Evolutionary conservation across 2,329 filamentous ascomycete genomes (phyloP), one percentile per base, ranked within the genome.

Genomic region (Cadophora gregata): DNA sequence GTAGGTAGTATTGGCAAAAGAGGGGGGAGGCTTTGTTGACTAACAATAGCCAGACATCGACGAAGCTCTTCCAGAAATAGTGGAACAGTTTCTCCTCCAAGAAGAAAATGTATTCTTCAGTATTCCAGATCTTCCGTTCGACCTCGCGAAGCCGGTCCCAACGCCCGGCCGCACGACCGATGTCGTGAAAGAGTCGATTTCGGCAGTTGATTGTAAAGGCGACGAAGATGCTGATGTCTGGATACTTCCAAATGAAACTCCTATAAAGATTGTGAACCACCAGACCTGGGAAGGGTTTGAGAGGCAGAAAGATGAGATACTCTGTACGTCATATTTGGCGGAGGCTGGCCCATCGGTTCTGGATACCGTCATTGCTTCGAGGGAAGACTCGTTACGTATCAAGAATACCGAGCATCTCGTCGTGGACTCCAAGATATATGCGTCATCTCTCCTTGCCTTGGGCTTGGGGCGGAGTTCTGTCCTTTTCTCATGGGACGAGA

Each of bases 261-360:
- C 72, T 1, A 62, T 71, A n/a, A 75, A 76, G 4, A 60, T 68
- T 5, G 78, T 71, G 56, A 70, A 80, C 47, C 87, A 88, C 73
- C 85, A 84, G 67, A 90, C 89, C 0, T 96, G 92, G 92, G 88
- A 93, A 70, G 80, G 78, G 1, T 94, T 94, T 72, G 79, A 83
- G 1, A 75, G 78, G 12, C 72, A 78, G 0, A 75, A 80, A n/a
- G 74, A 80, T 5, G 75, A 80, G 4, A 78, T 80, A 10, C 70
- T 76, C 1, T 72, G 68, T 48, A 83, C 86, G 1, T 77, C 84
- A 1, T 89, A 91, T 69, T 79, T 93, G 14, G 89, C 88, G 2
- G 92, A 96, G 78, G 87, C 88, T 31, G 90, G 90, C 0, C 81
- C 89, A 1, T 77, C 77, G 10, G 83, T 85, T 1, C 92, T 92